These are phyloP conservation scores for Dianthus caryophyllus DNA, from an alignment of 148 eudicot genomes.

Conservation along the genomic window DNA sequence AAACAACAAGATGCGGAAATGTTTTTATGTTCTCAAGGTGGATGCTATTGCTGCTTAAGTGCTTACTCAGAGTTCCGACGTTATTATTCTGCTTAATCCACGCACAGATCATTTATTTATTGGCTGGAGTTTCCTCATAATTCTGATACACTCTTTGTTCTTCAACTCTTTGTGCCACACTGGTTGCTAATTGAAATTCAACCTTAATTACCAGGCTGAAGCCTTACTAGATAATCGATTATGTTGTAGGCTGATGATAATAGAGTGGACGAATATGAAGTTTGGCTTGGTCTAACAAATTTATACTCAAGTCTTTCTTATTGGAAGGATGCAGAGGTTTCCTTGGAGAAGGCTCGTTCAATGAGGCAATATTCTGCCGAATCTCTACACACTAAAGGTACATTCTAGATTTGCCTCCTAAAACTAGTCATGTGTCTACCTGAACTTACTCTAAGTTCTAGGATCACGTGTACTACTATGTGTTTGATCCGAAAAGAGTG, in stretches of 20 bases:
- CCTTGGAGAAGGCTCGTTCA: slow-evolving; percentile 72
- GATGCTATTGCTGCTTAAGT: neutral
- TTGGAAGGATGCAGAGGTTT: slow-evolving; percentile 91
- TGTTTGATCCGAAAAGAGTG: neutral
- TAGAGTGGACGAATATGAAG: slow-evolving; percentile 74
- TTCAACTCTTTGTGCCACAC: neutral
- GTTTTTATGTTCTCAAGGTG: neutral
- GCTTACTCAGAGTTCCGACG: neutral
- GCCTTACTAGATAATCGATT: neutral
- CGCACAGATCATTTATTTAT: neutral
- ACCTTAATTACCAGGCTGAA: neutral
- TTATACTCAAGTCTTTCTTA: slow-evolving; percentile 80
- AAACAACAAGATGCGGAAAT: neutral
- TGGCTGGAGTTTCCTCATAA: neutral
- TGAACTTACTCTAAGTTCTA: neutral
- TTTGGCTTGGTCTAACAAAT: slow-evolving; percentile 94
- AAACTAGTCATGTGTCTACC: neutral
- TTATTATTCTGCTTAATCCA: neutral
- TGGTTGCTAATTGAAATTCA: neutral
- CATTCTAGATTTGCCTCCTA: neutral
- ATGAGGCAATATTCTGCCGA: slow-evolving; percentile 73
- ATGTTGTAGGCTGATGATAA: slow-evolving; percentile 57
- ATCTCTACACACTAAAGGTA: slow-evolving; percentile 76
- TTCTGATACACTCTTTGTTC: neutral
- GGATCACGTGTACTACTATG: neutral